Conservation (phyloP, 2,329 filamentous ascomycete genomes). For the Fusarium sp. region DNA sequence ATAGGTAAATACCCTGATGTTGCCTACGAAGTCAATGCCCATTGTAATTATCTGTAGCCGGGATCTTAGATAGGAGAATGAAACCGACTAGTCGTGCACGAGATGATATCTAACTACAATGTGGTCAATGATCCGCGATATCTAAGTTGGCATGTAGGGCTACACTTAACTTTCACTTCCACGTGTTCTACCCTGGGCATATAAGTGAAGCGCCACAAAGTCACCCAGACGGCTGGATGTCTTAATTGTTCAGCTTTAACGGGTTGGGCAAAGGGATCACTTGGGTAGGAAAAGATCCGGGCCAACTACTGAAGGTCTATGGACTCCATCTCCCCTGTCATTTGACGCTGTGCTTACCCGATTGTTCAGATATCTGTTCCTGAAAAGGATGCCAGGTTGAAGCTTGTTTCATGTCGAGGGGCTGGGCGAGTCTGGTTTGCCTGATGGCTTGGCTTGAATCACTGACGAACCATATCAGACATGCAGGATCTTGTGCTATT, state of each 20-base stretch:
- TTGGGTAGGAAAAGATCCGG: not conserved
- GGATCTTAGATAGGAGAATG: slow-evolving; percentile 1
- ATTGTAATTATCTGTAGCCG: slow-evolving; percentile 5
- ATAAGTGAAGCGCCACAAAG: not conserved
- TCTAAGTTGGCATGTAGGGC: slow-evolving; percentile 14
- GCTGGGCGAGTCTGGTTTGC: not conserved
- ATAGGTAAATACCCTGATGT: not conserved
- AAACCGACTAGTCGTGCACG: slow-evolving; percentile 15
- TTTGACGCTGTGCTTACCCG: not conserved
- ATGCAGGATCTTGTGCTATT: not conserved
- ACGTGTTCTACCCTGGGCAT: slow-evolving; percentile 14
- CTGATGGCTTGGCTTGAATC: slow-evolving; percentile 13
- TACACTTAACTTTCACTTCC: slow-evolving; percentile 3
- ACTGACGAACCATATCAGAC: slow-evolving; percentile 4
- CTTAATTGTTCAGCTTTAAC: not conserved
- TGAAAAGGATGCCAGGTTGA: not conserved
- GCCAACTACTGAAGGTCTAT: not conserved
- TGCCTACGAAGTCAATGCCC: not conserved
- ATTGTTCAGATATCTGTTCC: not conserved
- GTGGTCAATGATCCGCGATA: slow-evolving; percentile 13
- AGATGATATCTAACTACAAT: slow-evolving; percentile 14
- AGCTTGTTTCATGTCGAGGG: slow-evolving; percentile 8
- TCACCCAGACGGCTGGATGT: not conserved
- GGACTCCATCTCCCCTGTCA: slow-evolving; percentile 2
- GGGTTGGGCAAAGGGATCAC: not conserved